Base-by-base conservation (phyloP, 1,139 yeast species). In the Yamadazyma friedrichii region DNA sequence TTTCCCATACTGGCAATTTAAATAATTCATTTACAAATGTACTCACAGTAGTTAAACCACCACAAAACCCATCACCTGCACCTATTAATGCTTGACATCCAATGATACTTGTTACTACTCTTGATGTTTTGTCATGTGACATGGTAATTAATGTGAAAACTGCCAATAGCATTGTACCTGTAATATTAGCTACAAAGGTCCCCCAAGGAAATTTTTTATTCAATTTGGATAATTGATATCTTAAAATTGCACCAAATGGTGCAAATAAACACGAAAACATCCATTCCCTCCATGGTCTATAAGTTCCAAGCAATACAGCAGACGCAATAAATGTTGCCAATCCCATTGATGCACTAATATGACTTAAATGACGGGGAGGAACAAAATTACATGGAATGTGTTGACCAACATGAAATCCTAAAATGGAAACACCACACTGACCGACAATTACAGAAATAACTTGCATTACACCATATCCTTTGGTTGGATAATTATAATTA, bases 391-490 rank as follows among this genome's bases (percentile, higher is more conserved):
- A 26, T 24, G 27, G 9, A n/a, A 30, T 3, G 40, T 69, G 71
- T 30, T 51, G 53, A 2, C 77, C 78, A 13, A 65, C 41, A 30
- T 52, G 57, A 36, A 59, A 67, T 0, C 73, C 76, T 28, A 58
- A 51, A 6, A 60, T 49, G 0, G 76, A 66, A 8, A 70, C 51
- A 3, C 64, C 67, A 40, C 70, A 45, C 39, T 71, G 71, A 2
- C 62, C 61, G 15, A 70, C 42, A 1, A 61, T 39, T 1, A 65
- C 71, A 1, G 74, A 61, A 2, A 68, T 44, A 25, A 77, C 78
- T 48, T 82, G 85, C 81, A 88, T 80, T 6, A 87, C 79, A 0
- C 96, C 95, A 58, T 88, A 88, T 0, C 88, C 96, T 5, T 79
- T 68, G 48, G 80, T 82, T 0, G 87, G 86, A 47, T 76, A 75